Evolutionary conservation across 1,284 basidiomycete genomes (phyloP).

Genomic region (Pisolithus thermaeus): DNA sequence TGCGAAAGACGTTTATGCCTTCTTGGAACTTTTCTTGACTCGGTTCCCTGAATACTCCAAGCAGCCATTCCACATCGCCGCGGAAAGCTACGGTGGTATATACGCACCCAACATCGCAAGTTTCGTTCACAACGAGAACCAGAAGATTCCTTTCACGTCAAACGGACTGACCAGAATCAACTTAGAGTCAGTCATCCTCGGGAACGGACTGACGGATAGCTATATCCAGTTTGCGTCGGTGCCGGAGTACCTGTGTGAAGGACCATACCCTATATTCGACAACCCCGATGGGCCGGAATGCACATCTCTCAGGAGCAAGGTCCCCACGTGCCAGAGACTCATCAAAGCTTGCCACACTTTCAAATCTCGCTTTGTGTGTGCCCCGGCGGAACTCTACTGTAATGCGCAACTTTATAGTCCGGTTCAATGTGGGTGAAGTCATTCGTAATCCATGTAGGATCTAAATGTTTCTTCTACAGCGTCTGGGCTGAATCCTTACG

Average conservation of each 20-base stretch:
- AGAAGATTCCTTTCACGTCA: conserved; percentile 35
- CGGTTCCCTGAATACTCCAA: conserved; percentile 65
- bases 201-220: conserved; percentile 79
- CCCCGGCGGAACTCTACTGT: conserved; percentile 60
- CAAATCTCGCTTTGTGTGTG: conserved; percentile 53
- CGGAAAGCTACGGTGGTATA: conserved; percentile 76
- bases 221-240: conserved; percentile 69
- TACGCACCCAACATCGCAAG: conserved; percentile 77
- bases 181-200: conserved; percentile 74
- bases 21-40: conserved; percentile 82
- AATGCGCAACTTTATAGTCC: conserved; percentile 51
- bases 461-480: conserved; percentile 32
- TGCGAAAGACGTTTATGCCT: conserved; percentile 84
- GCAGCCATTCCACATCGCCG: conserved; percentile 65
- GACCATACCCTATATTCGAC: conserved; percentile 68
- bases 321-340: conserved; percentile 66
- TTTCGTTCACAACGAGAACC: conserved; percentile 73
- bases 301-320: conserved; percentile 53
- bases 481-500: conserved; percentile 72
- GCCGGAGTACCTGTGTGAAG: conserved; percentile 78
- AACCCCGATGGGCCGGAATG: conserved; percentile 69
- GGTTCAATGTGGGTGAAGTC: conserved; percentile 47
- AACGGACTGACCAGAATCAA: conserved; percentile 57
- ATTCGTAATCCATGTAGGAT: background rate
- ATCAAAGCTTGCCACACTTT: conserved; percentile 60